A percentile compares a stretch with the other conserved stretches of the same genome.
Evolutionary conservation across 805 yeast species (phyloP).

Genomic region (Cyberlindnera subsufficiens): DNA sequence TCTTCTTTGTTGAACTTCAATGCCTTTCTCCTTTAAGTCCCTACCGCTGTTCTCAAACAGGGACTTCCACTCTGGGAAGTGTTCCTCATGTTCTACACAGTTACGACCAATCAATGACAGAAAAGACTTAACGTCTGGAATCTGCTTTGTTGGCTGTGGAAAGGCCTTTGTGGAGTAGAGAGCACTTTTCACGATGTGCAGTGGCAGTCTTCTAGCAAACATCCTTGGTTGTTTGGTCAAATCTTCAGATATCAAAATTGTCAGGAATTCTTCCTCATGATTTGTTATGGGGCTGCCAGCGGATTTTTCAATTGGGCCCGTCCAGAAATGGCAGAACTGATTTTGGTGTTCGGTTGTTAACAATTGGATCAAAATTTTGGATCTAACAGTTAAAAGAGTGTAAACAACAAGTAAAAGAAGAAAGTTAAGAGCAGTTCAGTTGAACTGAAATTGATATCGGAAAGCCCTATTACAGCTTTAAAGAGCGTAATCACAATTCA

Average conservation of each 20-base stretch:
- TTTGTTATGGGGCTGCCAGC: background rate
- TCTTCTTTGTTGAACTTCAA: slow-evolving; percentile 66
- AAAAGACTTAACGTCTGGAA: slow-evolving; percentile 71
- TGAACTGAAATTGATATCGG: too few relatives aligned
- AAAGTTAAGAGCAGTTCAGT: too few relatives aligned
- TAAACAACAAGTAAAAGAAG: too few relatives aligned
- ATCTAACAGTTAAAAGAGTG: too few relatives aligned
- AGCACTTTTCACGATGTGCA: slow-evolving; percentile 6
- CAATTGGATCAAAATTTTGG: too few relatives aligned
- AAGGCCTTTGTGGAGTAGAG: slow-evolving; percentile 11
- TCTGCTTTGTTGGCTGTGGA: slow-evolving; percentile 46
- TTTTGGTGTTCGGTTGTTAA: too few relatives aligned
- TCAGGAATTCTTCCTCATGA: background rate
- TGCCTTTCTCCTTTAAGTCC: slow-evolving; percentile 67
- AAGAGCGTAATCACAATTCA: too few relatives aligned
- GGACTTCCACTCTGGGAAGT: slow-evolving; percentile 64
- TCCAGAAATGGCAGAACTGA: too few relatives aligned
- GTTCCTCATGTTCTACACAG: slow-evolving; percentile 57
- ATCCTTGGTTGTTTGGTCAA: background rate
- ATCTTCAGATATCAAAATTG: too few relatives aligned
- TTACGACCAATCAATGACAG: slow-evolving; percentile 76
- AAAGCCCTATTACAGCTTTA: too few relatives aligned
- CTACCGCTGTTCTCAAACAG: slow-evolving; percentile 52
- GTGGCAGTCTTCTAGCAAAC: slow-evolving; percentile 10
- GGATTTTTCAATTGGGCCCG: background rate